Conservation (phyloP, 1,139 yeast genomes). For the Candida mesenterica region DNA sequence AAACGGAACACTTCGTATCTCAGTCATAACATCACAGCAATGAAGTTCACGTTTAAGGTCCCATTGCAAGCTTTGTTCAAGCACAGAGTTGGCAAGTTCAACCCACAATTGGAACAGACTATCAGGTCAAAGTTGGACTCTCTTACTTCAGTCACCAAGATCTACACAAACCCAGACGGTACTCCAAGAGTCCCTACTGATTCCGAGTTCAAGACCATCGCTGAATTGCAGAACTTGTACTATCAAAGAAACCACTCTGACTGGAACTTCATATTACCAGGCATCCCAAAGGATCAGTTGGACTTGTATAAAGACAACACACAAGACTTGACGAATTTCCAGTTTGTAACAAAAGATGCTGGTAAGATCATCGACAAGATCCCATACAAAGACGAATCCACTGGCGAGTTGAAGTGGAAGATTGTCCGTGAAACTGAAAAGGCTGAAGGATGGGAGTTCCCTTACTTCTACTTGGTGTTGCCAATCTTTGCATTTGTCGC, state of each 20-base stretch:
- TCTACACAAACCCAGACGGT: conserved; percentile 78
- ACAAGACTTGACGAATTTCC: conserved; percentile 59
- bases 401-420: conserved; percentile 81
- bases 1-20: not conserved
- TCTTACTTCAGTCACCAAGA: conserved; percentile 54
- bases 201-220: conserved; percentile 69
- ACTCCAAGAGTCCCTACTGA: conserved; percentile 71
- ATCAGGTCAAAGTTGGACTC: conserved; percentile 45
- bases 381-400: conserved; percentile 75
- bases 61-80: conserved; percentile 43
- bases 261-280: conserved; percentile 60
- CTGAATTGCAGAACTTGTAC: conserved; percentile 65
- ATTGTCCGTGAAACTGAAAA: conserved; percentile 71
- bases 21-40: conserved; percentile 10
- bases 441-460: conserved; percentile 83
- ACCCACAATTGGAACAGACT: conserved; percentile 41
- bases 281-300: conserved; percentile 53
- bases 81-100: conserved; percentile 39
- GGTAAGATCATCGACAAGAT: conserved; percentile 76
- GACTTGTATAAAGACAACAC: conserved; percentile 62
- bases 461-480: conserved; percentile 73
- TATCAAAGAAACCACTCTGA: conserved; percentile 58
- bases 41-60: conserved; percentile 46
- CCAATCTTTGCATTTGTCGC: conserved; percentile 48
- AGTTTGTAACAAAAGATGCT: conserved; percentile 60